phyloP scores from a whole-genome alignment of 2,329 filamentous ascomycete genomes.

The Pseudogymnoascus sp. region DNA sequence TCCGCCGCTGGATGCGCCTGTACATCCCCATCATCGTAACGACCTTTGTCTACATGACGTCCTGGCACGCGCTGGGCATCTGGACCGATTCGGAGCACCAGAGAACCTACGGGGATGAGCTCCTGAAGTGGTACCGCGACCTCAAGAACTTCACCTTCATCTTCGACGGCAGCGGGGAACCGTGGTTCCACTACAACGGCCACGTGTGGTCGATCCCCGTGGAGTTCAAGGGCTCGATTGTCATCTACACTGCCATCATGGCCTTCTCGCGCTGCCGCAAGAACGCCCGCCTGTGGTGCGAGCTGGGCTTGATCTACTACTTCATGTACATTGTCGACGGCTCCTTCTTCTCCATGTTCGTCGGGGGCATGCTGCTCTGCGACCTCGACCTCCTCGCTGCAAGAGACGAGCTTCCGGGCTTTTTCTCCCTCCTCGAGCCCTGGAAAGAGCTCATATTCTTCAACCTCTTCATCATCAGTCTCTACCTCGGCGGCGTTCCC shows the following conservation, averaged over 20 bases:
- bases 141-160: slow-evolving; percentile 3
- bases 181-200: slow-evolving; percentile 15
- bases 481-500: slow-evolving; percentile 57
- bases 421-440: slow-evolving; percentile 39
- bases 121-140: neutral
- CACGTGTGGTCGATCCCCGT: slow-evolving; percentile 59
- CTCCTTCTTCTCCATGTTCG: slow-evolving; percentile 54
- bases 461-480: slow-evolving; percentile 42
- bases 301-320: slow-evolving; percentile 50
- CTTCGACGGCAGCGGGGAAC: neutral
- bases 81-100: neutral
- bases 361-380: slow-evolving; percentile 53
- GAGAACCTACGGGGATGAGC: neutral
- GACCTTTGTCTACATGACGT: slow-evolving; percentile 29
- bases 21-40: slow-evolving; percentile 40
- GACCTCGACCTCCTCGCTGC: slow-evolving; percentile 52
- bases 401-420: slow-evolving; percentile 42
- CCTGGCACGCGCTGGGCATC: slow-evolving; percentile 1
- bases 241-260: slow-evolving; percentile 51
- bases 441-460: slow-evolving; percentile 45
- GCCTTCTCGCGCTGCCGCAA: slow-evolving; percentile 50
- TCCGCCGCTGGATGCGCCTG: slow-evolving; percentile 40
- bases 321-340: slow-evolving; percentile 63
- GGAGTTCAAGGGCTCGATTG: slow-evolving; percentile 57
- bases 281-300: slow-evolving; percentile 47